A percentile compares a stretch with the other conserved stretches of the same genome.
Conservation (phyloP, 345 rosid species). For the Lenwebbia sp. region DNA sequence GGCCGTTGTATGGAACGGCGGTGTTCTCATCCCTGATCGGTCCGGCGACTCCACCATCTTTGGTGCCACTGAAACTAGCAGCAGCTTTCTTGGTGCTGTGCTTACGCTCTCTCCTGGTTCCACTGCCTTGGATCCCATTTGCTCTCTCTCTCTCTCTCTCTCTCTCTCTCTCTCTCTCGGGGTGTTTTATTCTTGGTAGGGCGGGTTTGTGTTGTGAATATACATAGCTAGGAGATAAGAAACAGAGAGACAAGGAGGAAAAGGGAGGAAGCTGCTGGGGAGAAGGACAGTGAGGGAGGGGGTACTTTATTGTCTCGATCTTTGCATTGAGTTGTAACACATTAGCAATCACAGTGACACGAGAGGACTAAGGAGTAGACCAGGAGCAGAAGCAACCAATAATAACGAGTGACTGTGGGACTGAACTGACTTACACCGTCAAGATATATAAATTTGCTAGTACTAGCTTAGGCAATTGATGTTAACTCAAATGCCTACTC, state of each 20-base stretch:
- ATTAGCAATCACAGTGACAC: background rate
- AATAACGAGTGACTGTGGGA: background rate
- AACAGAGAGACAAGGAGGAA: background rate
- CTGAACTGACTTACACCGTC: background rate
- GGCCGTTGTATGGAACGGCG: constrained; percentile 53
- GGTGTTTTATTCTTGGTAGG: background rate
- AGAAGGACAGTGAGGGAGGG: background rate
- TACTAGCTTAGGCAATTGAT: background rate
- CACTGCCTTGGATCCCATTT: background rate
- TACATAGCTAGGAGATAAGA: background rate
- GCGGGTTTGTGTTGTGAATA: background rate
- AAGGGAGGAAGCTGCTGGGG: background rate
- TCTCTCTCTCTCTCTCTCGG: background rate
- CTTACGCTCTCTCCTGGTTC: background rate
- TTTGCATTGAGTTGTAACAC: background rate
- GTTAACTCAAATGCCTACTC: background rate
- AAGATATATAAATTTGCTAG: background rate
- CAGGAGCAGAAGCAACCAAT: background rate
- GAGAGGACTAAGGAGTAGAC: background rate
- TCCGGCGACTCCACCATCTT: constrained; percentile 32
- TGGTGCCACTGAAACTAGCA: background rate
- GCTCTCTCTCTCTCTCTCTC: background rate
- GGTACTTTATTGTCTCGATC: background rate
- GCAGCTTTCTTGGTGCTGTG: background rate
- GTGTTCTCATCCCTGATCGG: constrained; percentile 40